A percentile compares a stretch with the other conserved stretches of the same genome.
Conservation (phyloP, 1,139 yeast species). For the Protomyces arabidopsidicola region DNA sequence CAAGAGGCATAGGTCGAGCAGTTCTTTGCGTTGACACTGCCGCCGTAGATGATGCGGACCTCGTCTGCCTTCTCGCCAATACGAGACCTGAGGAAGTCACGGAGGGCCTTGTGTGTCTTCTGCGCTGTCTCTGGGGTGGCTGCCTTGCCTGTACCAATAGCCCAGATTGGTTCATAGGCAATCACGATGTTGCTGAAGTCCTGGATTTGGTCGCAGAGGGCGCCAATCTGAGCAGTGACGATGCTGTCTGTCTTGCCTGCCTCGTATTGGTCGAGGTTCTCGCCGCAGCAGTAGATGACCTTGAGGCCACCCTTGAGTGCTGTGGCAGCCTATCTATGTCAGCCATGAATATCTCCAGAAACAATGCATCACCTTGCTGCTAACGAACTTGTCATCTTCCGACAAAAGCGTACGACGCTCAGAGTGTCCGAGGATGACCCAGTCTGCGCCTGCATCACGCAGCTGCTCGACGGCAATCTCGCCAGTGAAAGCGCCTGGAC, state of each 20-base stretch:
- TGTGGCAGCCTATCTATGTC: slow-evolving; percentile 47
- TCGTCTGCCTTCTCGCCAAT: slow-evolving; percentile 73
- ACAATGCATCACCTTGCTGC: slow-evolving; percentile 94
- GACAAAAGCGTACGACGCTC: slow-evolving; percentile 94
- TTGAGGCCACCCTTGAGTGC: slow-evolving; percentile 26
- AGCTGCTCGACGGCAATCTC: slow-evolving; percentile 81
- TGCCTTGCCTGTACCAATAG: slow-evolving; percentile 98
- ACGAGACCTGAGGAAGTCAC: slow-evolving; percentile 71
- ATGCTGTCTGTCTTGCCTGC: slow-evolving; percentile 80
- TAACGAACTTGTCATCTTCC: slow-evolving; percentile 87
- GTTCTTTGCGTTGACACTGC: slow-evolving; percentile 95
- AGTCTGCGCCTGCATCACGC: slow-evolving; percentile 85
- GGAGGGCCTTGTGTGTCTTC: slow-evolving; percentile 82
- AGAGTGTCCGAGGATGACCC: slow-evolving; percentile 98
- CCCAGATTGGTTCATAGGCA: slow-evolving; percentile 99
- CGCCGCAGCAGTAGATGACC: slow-evolving; percentile 39
- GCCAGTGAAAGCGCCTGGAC: slow-evolving; percentile 95
- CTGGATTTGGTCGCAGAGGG: slow-evolving; percentile 72
- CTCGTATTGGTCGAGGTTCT: slow-evolving; percentile 92
- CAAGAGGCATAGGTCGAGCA: slow-evolving; percentile 87
- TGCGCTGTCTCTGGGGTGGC: slow-evolving; percentile 83
- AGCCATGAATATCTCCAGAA: slow-evolving; percentile 35
- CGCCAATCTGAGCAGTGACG: slow-evolving; percentile 83
- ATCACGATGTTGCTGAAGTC: slow-evolving; percentile 93
- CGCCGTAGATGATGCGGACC: slow-evolving; percentile 94